Evolutionary conservation across 2,329 filamentous ascomycete genomes (phyloP).

Genomic region (Metarhizium robertsii): DNA sequence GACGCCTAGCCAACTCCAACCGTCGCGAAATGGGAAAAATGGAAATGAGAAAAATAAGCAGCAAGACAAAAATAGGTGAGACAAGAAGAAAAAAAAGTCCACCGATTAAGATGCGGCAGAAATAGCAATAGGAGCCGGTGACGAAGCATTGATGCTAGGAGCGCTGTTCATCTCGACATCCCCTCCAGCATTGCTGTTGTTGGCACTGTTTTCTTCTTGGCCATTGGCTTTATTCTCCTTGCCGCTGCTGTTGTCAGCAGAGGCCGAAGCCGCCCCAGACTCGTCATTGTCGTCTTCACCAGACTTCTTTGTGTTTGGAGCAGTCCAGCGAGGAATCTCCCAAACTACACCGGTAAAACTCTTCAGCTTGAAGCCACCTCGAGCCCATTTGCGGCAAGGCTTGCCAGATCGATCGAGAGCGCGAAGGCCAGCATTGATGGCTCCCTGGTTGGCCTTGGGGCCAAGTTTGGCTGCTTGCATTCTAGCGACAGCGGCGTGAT

Average conservation of each 20-base stretch:
- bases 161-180: constrained; percentile 46
- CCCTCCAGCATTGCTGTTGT: constrained; percentile 31
- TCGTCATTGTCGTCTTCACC: constrained; percentile 37
- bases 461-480: constrained; percentile 64
- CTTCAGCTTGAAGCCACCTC: constrained; percentile 74
- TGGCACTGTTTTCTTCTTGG: constrained; percentile 38
- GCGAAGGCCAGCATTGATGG: constrained; percentile 92
- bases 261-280: constrained; percentile 35
- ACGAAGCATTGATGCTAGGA: constrained; percentile 41
- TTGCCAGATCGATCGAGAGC: constrained; percentile 88
- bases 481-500: constrained; percentile 42
- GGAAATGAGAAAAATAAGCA: not conserved
- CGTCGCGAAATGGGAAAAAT: not conserved
- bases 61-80: not conserved
- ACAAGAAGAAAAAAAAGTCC: not conserved
- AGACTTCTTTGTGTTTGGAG: constrained; percentile 47
- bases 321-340: constrained; percentile 75
- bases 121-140: constrained; percentile 40
- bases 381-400: constrained; percentile 86
- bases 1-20: not conserved
- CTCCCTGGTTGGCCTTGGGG: constrained; percentile 92
- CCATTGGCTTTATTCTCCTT: constrained; percentile 58
- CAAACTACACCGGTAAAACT: constrained; percentile 85
- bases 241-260: constrained; percentile 42
- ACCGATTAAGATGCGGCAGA: constrained; percentile 29